These are phyloP conservation scores for Fraxinus pennsylvanica DNA, from an alignment of 257 asterid genomes.

Conservation along the genomic window DNA sequence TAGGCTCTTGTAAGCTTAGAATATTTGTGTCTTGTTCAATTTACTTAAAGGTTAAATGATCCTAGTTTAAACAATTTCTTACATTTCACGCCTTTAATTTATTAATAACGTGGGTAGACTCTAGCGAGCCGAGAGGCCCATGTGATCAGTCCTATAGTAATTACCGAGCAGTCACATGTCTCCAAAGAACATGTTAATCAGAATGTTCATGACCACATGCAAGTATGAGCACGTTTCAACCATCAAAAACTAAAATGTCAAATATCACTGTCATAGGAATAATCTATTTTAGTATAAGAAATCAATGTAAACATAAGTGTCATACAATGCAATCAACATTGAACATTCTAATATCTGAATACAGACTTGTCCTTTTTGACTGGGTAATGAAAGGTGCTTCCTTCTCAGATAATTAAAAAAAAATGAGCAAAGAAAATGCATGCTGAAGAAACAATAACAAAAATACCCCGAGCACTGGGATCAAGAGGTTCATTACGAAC, in stretches of 20 bases:
- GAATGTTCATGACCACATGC: slow-evolving; percentile 4
- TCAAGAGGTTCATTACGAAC: slow-evolving; percentile 72
- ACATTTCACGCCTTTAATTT: slow-evolving; percentile 8
- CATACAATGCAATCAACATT: slow-evolving; percentile 22
- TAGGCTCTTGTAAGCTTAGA: not conserved
- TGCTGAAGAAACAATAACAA: slow-evolving; percentile 24
- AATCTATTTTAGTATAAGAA: not conserved
- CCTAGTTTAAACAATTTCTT: slow-evolving; percentile 11
- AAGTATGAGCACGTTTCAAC: not conserved
- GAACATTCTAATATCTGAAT: slow-evolving; percentile 16
- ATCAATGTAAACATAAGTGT: slow-evolving; percentile 11
- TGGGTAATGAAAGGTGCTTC: slow-evolving; percentile 19
- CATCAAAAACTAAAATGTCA: not conserved
- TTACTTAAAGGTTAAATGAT: slow-evolving; percentile 13
- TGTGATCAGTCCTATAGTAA: slow-evolving; percentile 4
- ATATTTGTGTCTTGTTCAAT: slow-evolving; percentile 8
- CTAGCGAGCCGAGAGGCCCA: not conserved
- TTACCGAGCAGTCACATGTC: slow-evolving; percentile 15
- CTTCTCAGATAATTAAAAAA: slow-evolving; percentile 15
- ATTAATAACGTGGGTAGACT: slow-evolving; percentile 11
- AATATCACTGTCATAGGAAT: not conserved
- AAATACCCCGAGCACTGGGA: slow-evolving; percentile 76
- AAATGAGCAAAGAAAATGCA: slow-evolving; percentile 17
- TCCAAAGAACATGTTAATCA: slow-evolving; percentile 6
- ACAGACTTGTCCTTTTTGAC: slow-evolving; percentile 15